Conservation (phyloP, 2,329 filamentous ascomycete genomes). For the Akanthomyces muscarius region DNA sequence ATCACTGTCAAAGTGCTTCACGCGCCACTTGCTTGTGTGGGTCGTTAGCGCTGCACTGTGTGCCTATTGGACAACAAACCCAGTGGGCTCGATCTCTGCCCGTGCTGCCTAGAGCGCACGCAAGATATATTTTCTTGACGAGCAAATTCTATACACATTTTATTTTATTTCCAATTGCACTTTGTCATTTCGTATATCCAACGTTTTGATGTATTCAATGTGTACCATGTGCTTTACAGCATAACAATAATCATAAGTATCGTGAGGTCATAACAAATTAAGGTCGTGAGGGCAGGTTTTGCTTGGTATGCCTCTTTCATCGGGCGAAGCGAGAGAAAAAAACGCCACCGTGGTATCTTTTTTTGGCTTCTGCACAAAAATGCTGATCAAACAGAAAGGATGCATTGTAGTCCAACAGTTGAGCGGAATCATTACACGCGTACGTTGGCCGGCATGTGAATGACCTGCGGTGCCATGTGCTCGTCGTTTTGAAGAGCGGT, state of each 20-base stretch:
- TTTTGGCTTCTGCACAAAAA: neutral
- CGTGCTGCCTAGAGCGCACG: neutral
- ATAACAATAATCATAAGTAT: conserved; percentile 5
- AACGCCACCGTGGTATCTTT: conserved; percentile 11
- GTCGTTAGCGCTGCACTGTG: neutral
- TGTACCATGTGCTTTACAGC: neutral
- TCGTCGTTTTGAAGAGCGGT: conserved; percentile 3
- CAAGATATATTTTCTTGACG: neutral
- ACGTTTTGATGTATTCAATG: neutral
- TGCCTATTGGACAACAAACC: neutral
- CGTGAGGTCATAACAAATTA: conserved; percentile 7
- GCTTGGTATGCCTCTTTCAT: neutral
- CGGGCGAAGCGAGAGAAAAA: neutral
- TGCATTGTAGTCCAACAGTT: neutral
- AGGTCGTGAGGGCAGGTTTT: neutral
- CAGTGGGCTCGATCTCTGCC: neutral
- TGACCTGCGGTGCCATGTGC: neutral
- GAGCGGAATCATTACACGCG: neutral
- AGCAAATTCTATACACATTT: neutral
- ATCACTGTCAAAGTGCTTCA: conserved; percentile 1
- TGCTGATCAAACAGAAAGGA: conserved; percentile 15
- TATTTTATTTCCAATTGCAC: too few relatives aligned
- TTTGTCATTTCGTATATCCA: neutral
- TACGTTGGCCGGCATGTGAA: conserved; percentile 1
- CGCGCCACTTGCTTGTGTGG: conserved; percentile 10